Base-by-base conservation (phyloP, 192 early-diverging fungal species). In the Umbelopsis ramanniana region DNA sequence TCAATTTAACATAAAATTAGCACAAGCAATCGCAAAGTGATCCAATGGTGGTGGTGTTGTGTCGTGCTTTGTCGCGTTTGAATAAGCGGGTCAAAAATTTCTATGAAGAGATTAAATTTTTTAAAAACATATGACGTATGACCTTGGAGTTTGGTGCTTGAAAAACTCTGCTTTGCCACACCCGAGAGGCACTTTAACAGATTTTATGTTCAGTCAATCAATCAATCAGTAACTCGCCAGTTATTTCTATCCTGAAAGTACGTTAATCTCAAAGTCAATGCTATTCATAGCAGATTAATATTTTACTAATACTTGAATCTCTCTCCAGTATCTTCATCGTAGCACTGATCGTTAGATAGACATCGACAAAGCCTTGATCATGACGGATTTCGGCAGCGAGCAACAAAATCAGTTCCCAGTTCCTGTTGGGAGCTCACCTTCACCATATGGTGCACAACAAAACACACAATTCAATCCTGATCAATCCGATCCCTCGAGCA, bases 401-500 rank as follows among this genome's bases (percentile, higher is more conserved):
- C 8, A 63, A 29, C 57, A 38, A 63, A 63, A 63, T 37, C 50
- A 35, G 69, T 70, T 70, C 26, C 69, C 69, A 23, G 48, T 70
- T 35, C 69, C 69, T 22, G 47, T 70, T 22, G 50, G 69, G 53
- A 50, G 46, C 69, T 54, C 69, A 47, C 69, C 69, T 4, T 70
- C 69, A 40, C 50, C 69, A 11, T 70, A 70, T 38, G 69, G 50
- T 22, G 47, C 48, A 24, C 69, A 70, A 19, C 69, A 70, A 40
- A 21, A 68, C n/a, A 29, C 67, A 22, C 37, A 52, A 26, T 50
- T 26, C 38, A 46, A 68, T 37, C 47, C 22, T 52, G 48, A 70
- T 52, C 50, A 54, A 35, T 12, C 50, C 33, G 66, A 60, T 22
- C 76, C 76, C 15, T 66, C 76, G 47, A 71, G 68, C 9, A 80